Base-by-base conservation (phyloP, 2,329 filamentous ascomycete species). In the Ophiostoma angusticollis region DNA sequence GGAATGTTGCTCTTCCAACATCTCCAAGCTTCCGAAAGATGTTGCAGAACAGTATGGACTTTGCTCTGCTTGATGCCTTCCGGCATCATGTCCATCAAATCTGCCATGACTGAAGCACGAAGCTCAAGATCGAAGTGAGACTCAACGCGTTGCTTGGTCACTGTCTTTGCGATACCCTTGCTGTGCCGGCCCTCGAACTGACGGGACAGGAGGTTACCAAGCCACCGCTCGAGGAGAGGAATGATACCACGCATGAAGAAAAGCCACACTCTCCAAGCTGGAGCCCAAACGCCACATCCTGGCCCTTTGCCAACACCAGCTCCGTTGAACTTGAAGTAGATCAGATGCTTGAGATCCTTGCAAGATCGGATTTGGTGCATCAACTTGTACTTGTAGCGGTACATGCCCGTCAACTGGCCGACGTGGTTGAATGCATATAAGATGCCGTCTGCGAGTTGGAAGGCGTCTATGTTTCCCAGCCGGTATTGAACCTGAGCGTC, bases 1-100 rank as follows among this genome's bases (percentile, higher is more conserved):
- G 91, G 91, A 50, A 98, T 98, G 55, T 98, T 98, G 63, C 87
- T 95, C 78, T 98, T 98, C 91, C 91, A 98, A 65, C 91, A 98
- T 64, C 91, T 76, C 91, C 91, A 98, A 12, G 91, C 91, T 64
- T 98, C 91, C 0, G 89, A 96, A 30, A 98, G 64, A 70, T 98
- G 93, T 55, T 96, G 91, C 39, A 98, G 67, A 31, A 98, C 89
- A 2, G 87, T 94, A 60, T 98, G 94, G 59, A 98, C 86, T 64
- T 98, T 98, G 67, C 91, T 98, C 58, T 98, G 91, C 60, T 95
- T 95, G 65, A 98, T 96, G 49, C 91, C 91, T 58, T 98, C 93
- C 0, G 91, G 91, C 91, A 98, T 98, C 93, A 98, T 98, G 54
- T 98, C 91, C 83, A 95, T 95, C 36, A 98, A 68, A 61, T 98